Evolutionary conservation across 371 early-diverging fungal species (phyloP).

Genomic region (Actinomortierella wolfii): DNA sequence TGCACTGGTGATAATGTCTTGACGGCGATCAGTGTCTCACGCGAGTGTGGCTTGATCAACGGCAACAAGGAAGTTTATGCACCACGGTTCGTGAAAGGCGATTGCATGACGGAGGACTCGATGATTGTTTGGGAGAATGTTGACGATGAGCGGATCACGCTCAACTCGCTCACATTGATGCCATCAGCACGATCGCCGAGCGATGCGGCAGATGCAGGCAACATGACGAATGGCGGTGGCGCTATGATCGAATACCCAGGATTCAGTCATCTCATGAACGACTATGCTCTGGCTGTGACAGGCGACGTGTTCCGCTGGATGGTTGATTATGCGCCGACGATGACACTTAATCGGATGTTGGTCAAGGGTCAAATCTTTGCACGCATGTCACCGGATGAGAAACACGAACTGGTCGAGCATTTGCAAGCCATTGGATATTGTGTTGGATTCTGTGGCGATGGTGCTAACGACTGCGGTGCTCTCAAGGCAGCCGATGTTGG

Average conservation of each 20-base stretch:
- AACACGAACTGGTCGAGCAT: conserved; percentile 90
- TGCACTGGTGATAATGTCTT: conserved; percentile 99
- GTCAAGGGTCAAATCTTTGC: conserved; percentile 95
- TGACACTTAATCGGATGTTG: conserved; percentile 81
- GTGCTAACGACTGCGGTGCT: conserved; percentile 99
- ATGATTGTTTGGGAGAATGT: conserved; percentile 78
- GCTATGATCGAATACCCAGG: conserved; percentile 13
- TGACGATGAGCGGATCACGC: conserved; percentile 55
- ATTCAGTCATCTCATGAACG: conserved; percentile 17
- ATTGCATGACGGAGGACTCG: conserved; percentile 56
- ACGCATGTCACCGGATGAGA: conserved; percentile 99
- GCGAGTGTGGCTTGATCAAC: conserved; percentile 85
- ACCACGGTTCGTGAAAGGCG: conserved; percentile 59
- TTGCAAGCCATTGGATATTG: conserved; percentile 90
- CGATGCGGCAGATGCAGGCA: too few relatives aligned
- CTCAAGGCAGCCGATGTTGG: conserved; percentile 98
- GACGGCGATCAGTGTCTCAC: conserved; percentile 97
- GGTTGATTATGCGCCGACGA: conserved; percentile 78
- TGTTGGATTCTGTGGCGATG: conserved; percentile 99
- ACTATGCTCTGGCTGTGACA: conserved; percentile 88
- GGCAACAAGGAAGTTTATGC: conserved; percentile 58
- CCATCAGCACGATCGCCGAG: not conserved
- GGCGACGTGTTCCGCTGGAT: conserved; percentile 96
- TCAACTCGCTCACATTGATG: conserved; percentile 70
- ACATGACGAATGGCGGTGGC: too few relatives aligned